Base-by-base conservation (phyloP, 1,139 yeast species). In the Yamadazyma triangularis region DNA sequence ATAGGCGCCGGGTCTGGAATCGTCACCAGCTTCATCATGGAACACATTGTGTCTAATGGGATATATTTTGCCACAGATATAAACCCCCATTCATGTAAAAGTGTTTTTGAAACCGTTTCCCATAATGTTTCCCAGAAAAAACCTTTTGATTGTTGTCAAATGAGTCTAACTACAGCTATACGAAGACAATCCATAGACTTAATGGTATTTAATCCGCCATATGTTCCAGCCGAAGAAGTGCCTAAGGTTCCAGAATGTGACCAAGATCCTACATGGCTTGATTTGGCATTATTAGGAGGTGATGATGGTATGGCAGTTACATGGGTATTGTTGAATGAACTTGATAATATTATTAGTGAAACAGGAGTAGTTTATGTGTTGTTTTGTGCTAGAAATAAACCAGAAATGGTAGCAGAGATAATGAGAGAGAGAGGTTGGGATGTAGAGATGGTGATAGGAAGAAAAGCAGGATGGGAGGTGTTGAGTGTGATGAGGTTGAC, bases 381-480 rank as follows among this genome's bases (percentile, higher is more conserved):
- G 12, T 85, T 91, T 47, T 89, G 97, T 53, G 95, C 95, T 8
- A 63, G 96, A 39, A 91, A 91, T 50, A 72, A 78, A 25, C 97
- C 96, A 0, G 75, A 72, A 4, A 39, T 51, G 4, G 85, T 88
- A 1, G 70, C 70, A 0, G 42, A 50, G 9, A 28, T 31, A 5
- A 79, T 87, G 81, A 37, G 46, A 16, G 28, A 35, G 1, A 43
- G 54, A 24, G 79, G 80, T 0, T 86, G 94, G 93, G 34, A 34
- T 0, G 77, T 73, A 0, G 61, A 63, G 4, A 43, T 57, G 14
- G 62, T 84, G 2, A 67, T 77, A 7, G 64, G 69, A 31, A 65
- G 96, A 33, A 85, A 84, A 47, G 96, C 96, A 0, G 97, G 97
- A 0, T 87, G 96, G 96, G 98, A 91, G 55, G 91, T 84, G 11